phyloP scores from a whole-genome alignment of 345 rosid species.

The Triadica sebifera region DNA sequence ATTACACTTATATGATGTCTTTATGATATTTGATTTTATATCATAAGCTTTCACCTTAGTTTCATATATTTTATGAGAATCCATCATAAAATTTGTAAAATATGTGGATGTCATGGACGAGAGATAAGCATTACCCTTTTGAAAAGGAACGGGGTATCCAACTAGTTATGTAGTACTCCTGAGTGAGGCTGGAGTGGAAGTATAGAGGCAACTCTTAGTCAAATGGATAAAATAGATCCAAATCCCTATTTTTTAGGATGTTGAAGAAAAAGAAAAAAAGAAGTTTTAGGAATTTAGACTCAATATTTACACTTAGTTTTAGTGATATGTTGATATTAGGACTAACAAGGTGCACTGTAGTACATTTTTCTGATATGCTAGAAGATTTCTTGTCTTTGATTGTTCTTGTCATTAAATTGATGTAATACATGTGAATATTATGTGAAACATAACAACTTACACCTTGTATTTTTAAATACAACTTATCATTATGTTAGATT shows the following conservation, averaged over 20 bases:
- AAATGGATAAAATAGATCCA: neutral
- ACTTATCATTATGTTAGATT: too few relatives aligned
- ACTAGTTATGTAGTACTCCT: neutral
- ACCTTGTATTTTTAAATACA: too few relatives aligned
- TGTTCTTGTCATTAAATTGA: neutral
- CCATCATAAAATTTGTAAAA: neutral
- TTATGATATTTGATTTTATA: too few relatives aligned
- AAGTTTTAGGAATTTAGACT: neutral
- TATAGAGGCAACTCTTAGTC: neutral
- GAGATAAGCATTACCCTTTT: neutral
- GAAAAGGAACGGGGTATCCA: neutral
- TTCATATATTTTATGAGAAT: too few relatives aligned
- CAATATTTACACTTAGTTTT: neutral
- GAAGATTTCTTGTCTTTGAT: neutral
- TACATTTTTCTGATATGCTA: neutral
- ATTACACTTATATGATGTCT: too few relatives aligned
- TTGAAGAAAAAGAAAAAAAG: neutral
- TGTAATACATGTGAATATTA: neutral
- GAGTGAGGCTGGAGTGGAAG: neutral
- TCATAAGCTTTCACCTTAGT: too few relatives aligned
- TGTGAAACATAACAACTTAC: too few relatives aligned
- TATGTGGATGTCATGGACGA: neutral
- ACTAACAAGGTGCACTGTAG: neutral
- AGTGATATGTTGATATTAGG: too few relatives aligned
- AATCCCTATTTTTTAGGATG: neutral